Conservation (phyloP, 1,284 basidiomycete species). For the Schizophyllum amplum region DNA sequence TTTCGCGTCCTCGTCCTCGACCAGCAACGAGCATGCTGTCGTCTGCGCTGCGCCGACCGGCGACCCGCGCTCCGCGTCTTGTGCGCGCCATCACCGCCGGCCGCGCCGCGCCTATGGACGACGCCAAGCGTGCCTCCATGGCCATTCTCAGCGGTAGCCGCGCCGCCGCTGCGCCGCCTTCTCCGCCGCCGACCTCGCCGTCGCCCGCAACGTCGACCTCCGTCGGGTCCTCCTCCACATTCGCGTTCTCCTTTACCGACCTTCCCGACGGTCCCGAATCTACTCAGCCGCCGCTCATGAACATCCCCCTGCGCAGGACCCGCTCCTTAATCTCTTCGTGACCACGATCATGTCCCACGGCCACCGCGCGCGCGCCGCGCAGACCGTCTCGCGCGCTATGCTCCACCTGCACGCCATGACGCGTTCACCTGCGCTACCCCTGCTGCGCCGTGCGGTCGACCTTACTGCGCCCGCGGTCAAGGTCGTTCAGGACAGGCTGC, state of each 20-base stretch:
- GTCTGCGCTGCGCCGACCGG: neutral
- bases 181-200: too few species aligned
- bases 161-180: too few species aligned
- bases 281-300: slow-evolving; percentile 22
- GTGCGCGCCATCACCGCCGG: neutral
- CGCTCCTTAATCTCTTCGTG: slow-evolving; percentile 66
- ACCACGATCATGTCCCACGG: slow-evolving; percentile 63
- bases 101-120: too few species aligned
- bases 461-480: slow-evolving; percentile 61
- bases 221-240: neutral
- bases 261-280: neutral
- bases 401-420: slow-evolving; percentile 69
- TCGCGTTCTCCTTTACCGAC: slow-evolving; percentile 5
- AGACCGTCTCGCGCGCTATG: slow-evolving; percentile 52
- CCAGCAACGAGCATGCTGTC: neutral
- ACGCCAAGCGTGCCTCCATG: neutral
- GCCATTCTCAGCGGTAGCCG: neutral
- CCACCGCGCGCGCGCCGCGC: slow-evolving; percentile 56
- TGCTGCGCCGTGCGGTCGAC: slow-evolving; percentile 64
- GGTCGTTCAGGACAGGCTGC: neutral
- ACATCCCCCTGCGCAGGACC: slow-evolving; percentile 74
- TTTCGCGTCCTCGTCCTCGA: too few species aligned
- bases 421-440: slow-evolving; percentile 66
- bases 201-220: too few species aligned
- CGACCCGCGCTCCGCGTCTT: neutral